Evolutionary conservation across 2,329 filamentous ascomycete species (phyloP), one percentile per base, ranked within the genome.

Genomic region (Talaromyces sp.): DNA sequence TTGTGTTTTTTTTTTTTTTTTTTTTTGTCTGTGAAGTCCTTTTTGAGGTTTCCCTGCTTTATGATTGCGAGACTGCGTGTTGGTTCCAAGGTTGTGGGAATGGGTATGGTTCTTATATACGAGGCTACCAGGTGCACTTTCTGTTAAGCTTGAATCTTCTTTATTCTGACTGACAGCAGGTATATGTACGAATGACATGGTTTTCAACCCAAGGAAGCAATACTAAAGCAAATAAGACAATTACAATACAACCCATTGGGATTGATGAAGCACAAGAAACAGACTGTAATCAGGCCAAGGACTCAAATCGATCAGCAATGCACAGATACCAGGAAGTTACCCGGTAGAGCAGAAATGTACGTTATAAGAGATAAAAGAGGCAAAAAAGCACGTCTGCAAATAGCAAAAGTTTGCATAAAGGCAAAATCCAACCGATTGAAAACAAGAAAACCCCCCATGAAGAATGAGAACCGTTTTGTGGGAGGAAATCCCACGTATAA

Each of bases 381-480:
- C 52, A 24, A 35, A 27, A 22, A 52, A 33, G 46, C 19, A 30
- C 14, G 20, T 44, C 48, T 51, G 51, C 42, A 43, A 36, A n/a
- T n/a, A 49, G 50, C 50, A 52, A 49, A 51, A 52, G 46, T 43
- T 43, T 17, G 16, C 54, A 49, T 55, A 43, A 16, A 45, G 56
- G 56, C 62, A 61, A 62, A 58, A 44, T n/a, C n/a, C 55, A 65
- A 49, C 19, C 27, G n/a, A 8, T n/a, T 10, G 19, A 52, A 58
- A 47, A 56, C 50, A 59, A 54, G 61, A 52, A 59, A 56, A 61
- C 48, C 47, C 50, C 51, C 56, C 27, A 46, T 36, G 54, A 33
- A 36, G 44, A 39, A 27, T 35, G n/a, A 52, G 43, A 47, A 48
- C 55, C 52, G 51, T 60, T 66, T 62, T 60, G 58, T 27, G 57